Conservation (phyloP, 2,329 filamentous ascomycete genomes). For the Epicoccum sorghinum region DNA sequence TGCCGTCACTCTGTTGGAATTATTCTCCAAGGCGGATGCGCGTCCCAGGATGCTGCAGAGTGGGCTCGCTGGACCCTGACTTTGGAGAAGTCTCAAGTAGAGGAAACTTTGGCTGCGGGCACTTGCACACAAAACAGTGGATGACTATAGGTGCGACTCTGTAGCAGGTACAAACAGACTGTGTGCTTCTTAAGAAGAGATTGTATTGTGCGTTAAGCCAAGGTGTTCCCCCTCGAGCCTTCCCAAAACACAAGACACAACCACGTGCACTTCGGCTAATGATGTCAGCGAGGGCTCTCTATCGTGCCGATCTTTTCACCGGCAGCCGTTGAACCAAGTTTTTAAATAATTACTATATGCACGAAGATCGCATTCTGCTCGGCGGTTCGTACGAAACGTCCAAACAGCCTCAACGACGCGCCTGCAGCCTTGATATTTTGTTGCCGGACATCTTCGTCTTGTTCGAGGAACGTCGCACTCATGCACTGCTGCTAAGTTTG, state of each 20-base stretch:
- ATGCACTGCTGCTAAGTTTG: too few relatives aligned
- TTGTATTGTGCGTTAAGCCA: neutral
- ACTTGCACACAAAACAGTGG: neutral
- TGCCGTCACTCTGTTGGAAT: slow-evolving; percentile 14
- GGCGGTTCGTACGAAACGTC: too few relatives aligned
- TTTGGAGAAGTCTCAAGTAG: neutral
- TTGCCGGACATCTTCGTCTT: too few relatives aligned
- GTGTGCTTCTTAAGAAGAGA: neutral
- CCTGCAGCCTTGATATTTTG: too few relatives aligned
- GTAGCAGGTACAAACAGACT: neutral
- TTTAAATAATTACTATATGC: neutral
- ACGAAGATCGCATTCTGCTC: neutral
- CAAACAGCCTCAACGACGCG: too few relatives aligned
- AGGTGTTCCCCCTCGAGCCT: slow-evolving; percentile 1
- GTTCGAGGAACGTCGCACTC: too few relatives aligned
- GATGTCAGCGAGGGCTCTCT: slow-evolving; percentile 1
- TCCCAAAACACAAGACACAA: neutral
- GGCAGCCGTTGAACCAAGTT: slow-evolving; percentile 10
- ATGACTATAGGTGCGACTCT: neutral
- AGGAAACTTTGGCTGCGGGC: neutral
- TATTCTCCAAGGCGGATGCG: slow-evolving; percentile 11
- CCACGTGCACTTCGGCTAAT: slow-evolving; percentile 9
- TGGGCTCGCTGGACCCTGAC: slow-evolving; percentile 12
- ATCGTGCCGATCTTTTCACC: slow-evolving; percentile 11
- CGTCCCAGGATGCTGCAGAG: slow-evolving; percentile 13